phyloP scores from a whole-genome alignment of 305 asterid species.

The Fraxinus ornus region DNA sequence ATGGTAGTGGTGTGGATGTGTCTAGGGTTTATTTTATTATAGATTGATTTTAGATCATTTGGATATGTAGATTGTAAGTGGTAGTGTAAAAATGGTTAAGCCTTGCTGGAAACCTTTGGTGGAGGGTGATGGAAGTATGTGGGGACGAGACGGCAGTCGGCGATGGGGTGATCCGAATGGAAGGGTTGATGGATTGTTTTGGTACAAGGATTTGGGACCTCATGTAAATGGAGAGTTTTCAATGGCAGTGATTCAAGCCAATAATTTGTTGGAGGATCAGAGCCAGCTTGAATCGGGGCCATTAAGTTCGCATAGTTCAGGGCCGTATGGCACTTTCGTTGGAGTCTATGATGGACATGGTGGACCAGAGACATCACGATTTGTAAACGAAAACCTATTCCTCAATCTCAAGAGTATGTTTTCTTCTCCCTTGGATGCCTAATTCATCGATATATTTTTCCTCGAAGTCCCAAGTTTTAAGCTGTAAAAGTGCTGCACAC shows the following conservation, averaged over 20 bases:
- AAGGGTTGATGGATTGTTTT: constrained; percentile 64
- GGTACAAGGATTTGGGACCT: constrained; percentile 82
- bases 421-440: constrained; percentile 7
- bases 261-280: constrained; percentile 82
- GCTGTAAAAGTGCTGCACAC: not conserved
- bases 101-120: constrained; percentile 82
- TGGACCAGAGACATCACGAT: constrained; percentile 87
- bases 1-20: not conserved
- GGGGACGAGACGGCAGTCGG: constrained; percentile 33
- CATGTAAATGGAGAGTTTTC: constrained; percentile 79
- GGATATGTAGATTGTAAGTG: constrained; percentile 34
- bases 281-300: constrained; percentile 87
- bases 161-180: constrained; percentile 57
- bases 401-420: constrained; percentile 77
- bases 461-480: not conserved
- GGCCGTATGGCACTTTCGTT: constrained; percentile 74
- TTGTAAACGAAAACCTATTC: constrained; percentile 60
- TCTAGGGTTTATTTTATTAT: constrained; percentile 6
- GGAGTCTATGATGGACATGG: constrained; percentile 99
- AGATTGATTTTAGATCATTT: constrained; percentile 21
- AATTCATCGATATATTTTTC: not conserved
- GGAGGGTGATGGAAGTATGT: constrained; percentile 60
- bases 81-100: constrained; percentile 59
- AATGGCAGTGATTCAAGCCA: constrained; percentile 87
- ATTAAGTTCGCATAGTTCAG: constrained; percentile 59